Base-by-base conservation (phyloP, 2,329 filamentous ascomycete species). In the Chaetomiaceae sp. region DNA sequence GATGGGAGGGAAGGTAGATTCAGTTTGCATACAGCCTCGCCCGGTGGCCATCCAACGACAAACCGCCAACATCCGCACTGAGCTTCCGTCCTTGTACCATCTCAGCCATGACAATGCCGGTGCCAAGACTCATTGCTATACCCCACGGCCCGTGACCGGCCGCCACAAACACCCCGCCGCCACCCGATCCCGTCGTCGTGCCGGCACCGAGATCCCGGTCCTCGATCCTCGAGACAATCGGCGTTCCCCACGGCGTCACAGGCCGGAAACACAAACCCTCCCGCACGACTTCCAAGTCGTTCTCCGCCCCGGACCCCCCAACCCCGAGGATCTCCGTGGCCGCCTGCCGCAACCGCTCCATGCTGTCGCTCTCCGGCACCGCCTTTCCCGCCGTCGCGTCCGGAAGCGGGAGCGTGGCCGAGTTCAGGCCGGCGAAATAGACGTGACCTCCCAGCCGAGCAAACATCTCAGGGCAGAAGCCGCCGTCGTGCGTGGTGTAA, bases 131-230 rank as follows among this genome's bases (percentile, higher is more conserved):
- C 58, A 80, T 59, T 38, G 71, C 75, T 20, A 84, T 84, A 0
- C 85, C 86, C 86, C 86, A 90, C 0, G 85, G 82, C 0, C 85
- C 86, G 68, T 90, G 86, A 0, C 86, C 86, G 4, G 81, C 72
- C 1, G 82, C 80, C 30, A 89, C 62, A 60, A 78, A 90, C 0
- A 91, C 81, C 4, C 85, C 84, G 2, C 83, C 80, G 1, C 57
- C 56, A 0, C 64, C 66, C 1, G 60, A 54, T 30, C 62, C 59
- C 6, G 70, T 79, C 48, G 58, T 65, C 6, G 75, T 58, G 0
- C 68, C 65, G 11, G 57, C 58, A 1, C 79, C 81, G 3, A 88
- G 69, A 35, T 72, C 68, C 11, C 65, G 60, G 53, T 86, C 79
- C 1, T 69, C 64, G 20, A 88, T 64, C 27, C 75, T 68, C 3